phyloP scores from a whole-genome alignment of 2,329 filamentous ascomycete genomes.

The Atkinsonella hypoxylon region DNA sequence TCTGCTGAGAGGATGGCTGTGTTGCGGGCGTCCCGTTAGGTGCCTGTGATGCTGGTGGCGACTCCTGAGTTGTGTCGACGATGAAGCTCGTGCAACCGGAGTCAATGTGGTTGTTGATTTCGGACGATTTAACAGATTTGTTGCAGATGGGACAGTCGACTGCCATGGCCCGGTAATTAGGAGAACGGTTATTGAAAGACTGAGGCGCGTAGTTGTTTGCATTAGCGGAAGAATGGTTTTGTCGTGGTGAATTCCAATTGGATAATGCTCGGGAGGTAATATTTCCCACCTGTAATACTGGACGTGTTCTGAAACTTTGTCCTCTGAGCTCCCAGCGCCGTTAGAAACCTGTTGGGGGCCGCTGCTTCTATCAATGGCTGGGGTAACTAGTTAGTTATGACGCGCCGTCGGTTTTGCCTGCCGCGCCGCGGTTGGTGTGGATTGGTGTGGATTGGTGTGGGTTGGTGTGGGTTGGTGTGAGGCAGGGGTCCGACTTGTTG shows the following conservation, averaged over 20 bases:
- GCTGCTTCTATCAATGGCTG: too few relatives aligned
- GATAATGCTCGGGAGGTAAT: too few relatives aligned
- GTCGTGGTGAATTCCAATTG: conserved; percentile 1
- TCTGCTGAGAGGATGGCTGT: conserved; percentile 28
- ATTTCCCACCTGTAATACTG: too few relatives aligned
- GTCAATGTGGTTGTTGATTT: conserved; percentile 88
- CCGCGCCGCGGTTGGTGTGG: too few relatives aligned
- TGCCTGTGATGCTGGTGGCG: conserved; percentile 16
- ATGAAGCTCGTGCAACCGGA: conserved; percentile 62
- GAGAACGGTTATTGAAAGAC: background rate
- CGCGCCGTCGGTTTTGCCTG: conserved; percentile 3
- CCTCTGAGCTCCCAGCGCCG: too few relatives aligned
- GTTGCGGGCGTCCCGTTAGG: conserved; percentile 2
- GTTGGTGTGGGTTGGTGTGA: too few relatives aligned
- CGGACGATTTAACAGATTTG: conserved; percentile 54
- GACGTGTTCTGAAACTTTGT: too few relatives aligned
- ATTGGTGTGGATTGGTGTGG: too few relatives aligned
- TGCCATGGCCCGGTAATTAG: conserved; percentile 16
- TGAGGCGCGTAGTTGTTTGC: background rate
- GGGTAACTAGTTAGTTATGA: conserved; percentile 2
- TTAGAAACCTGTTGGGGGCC: background rate
- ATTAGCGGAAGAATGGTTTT: too few relatives aligned
- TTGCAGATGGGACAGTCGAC: conserved; percentile 77
- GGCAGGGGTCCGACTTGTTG: too few relatives aligned
- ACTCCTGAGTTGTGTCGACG: conserved; percentile 32